phyloP scores from a whole-genome alignment of 371 early-diverging fungal species.

The Apophysomyces elegans region DNA sequence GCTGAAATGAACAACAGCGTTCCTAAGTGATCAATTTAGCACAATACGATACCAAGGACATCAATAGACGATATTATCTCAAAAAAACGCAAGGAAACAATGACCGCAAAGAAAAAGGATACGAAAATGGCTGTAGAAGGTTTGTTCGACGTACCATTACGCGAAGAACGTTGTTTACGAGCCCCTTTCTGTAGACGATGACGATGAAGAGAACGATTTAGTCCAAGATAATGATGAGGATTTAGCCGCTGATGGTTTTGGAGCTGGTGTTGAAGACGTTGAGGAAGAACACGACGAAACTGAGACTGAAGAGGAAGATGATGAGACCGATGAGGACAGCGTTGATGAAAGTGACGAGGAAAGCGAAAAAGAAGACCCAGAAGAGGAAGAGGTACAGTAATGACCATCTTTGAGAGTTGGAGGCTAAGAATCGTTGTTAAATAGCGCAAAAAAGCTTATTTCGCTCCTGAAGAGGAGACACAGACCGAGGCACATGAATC shows the following conservation, averaged over 20 bases:
- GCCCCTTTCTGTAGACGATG: constrained; percentile 31
- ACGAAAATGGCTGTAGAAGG: constrained; percentile 33
- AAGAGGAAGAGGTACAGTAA: constrained; percentile 33
- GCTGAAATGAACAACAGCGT: not conserved
- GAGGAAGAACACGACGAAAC: constrained; percentile 40
- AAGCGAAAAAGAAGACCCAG: constrained; percentile 48
- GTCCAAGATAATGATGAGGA: constrained; percentile 54
- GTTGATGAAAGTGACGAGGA: constrained; percentile 40
- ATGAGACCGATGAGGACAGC: constrained; percentile 24
- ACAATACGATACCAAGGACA: constrained; percentile 33
- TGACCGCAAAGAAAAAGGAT: constrained; percentile 43
- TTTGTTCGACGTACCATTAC: not conserved
- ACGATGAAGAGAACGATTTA: constrained; percentile 40
- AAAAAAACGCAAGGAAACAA: constrained; percentile 52
- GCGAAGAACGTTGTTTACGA: no score
- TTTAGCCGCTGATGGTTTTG: constrained; percentile 60
- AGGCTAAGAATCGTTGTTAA: constrained; percentile 40
- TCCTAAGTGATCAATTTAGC: constrained; percentile 12
- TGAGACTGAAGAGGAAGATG: constrained; percentile 33
- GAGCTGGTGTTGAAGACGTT: constrained; percentile 55
- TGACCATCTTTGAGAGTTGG: constrained; percentile 35
- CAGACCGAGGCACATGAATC: constrained; percentile 59
- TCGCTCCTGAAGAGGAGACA: constrained; percentile 68
- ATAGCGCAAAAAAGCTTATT: constrained; percentile 75
- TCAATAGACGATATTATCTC: constrained; percentile 78